Evolutionary conservation across 805 yeast species (phyloP), one percentile per base, ranked within the genome.

Genomic region (Isabelozyma pseudorhagii): DNA sequence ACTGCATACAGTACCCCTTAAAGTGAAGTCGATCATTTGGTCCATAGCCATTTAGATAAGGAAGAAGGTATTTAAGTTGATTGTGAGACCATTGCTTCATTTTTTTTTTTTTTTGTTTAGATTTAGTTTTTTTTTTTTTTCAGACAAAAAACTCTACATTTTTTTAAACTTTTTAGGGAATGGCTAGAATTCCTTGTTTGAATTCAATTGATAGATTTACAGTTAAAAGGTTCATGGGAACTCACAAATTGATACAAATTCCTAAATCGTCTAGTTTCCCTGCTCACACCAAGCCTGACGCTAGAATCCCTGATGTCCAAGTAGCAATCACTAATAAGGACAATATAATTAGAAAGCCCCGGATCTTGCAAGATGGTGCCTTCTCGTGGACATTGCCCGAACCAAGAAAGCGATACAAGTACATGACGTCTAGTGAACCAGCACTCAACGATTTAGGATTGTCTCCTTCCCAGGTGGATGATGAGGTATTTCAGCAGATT

Each of bases 321-420:
- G 50, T 48, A 9, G 79, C 77, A 2, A 29, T 55, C 11, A 56
- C 51, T 5, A 71, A 72, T 54, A 58, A 54, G 9, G 55, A 66
- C 28, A 60, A 67, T 48, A 51, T 73, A 27, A 63, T 66, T 45
- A 64, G 69, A 45, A 69, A 64, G 11, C 79, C 78, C 2, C 57
- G 78, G 34, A 58, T 68, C 2, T 60, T 74, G 21, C 60, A 72
- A 36, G 74, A 75, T 2, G 96, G 96, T 3, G 83, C 84, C 25
- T 93, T 77, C 62, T 82, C 94, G 2, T 93, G 82, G 77, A 77
- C 87, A 1, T 56, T 77, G 1, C 98, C 99, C 0, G 87, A 83
- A 41, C 59, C 58, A 29, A 66, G 92, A 52, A 74, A 77, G 50
- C 69, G 71, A 56, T 78, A 83, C 60, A 65, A 70, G 55, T 80